Conservation (phyloP, 2,329 filamentous ascomycete species). For the Lasiodiplodia hormozganensis region DNA sequence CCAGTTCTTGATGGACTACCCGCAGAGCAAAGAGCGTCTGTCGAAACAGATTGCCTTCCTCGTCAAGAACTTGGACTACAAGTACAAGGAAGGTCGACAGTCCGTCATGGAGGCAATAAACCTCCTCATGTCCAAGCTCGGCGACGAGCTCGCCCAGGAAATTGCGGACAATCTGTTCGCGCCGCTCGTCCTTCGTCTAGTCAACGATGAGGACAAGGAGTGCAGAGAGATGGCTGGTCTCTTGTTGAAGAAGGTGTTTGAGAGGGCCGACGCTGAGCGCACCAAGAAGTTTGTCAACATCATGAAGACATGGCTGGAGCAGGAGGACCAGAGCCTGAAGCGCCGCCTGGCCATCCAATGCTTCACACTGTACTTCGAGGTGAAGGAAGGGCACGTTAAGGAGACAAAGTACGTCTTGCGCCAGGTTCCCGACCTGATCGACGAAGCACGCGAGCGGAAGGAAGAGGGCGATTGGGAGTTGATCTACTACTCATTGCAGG, state of each 20-base stretch:
- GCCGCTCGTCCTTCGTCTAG: slow-evolving; percentile 81
- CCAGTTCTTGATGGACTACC: slow-evolving; percentile 93
- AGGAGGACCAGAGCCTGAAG: slow-evolving; percentile 74
- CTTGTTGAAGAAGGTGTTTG: slow-evolving; percentile 81
- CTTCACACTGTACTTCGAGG: slow-evolving; percentile 84
- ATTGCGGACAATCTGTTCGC: slow-evolving; percentile 83
- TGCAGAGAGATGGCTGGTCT: slow-evolving; percentile 83
- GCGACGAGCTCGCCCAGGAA: slow-evolving; percentile 81
- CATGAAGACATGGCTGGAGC: slow-evolving; percentile 77
- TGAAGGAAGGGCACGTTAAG: slow-evolving; percentile 65
- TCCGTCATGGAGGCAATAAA: slow-evolving; percentile 94
- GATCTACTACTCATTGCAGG: slow-evolving; percentile 74
- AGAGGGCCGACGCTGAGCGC: slow-evolving; percentile 75
- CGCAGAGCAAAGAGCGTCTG: slow-evolving; percentile 88
- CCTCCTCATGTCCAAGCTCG: slow-evolving; percentile 83
- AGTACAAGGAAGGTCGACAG: slow-evolving; percentile 84
- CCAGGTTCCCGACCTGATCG: slow-evolving; percentile 59
- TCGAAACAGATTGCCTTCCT: slow-evolving; percentile 88
- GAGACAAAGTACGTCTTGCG: slow-evolving; percentile 68
- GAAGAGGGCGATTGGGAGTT: slow-evolving; percentile 71
- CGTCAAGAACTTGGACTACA: slow-evolving; percentile 88
- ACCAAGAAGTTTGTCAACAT: slow-evolving; percentile 73
- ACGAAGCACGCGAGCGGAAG: slow-evolving; percentile 59
- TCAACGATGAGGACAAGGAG: slow-evolving; percentile 86
- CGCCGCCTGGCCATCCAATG: slow-evolving; percentile 78